Evolutionary conservation across 2,329 filamentous ascomycete genomes (phyloP).

Genomic region (Zasmidium citrigriseum): DNA sequence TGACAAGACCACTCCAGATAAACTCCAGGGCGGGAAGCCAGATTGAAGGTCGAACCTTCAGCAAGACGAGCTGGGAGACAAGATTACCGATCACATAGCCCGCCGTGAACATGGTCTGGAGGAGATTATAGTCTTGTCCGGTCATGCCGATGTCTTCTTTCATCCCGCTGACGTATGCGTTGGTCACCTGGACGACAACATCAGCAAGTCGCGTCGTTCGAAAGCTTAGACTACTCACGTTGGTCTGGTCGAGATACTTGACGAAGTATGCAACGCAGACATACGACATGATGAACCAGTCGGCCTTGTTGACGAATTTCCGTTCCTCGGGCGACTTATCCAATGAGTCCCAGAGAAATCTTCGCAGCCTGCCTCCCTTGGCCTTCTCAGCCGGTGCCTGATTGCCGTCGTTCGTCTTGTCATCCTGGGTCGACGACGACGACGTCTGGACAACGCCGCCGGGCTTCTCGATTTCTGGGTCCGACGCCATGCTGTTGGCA

Average conservation of each 20-base stretch:
- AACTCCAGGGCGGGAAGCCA: slow-evolving; percentile 6
- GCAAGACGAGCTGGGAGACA: slow-evolving; percentile 6
- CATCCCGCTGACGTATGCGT: slow-evolving; percentile 56
- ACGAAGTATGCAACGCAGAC: slow-evolving; percentile 10
- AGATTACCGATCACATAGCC: slow-evolving; percentile 9
- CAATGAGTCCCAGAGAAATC: slow-evolving; percentile 5
- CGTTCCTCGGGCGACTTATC: slow-evolving; percentile 7
- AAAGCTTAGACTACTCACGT: neutral
- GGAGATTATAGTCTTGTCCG: slow-evolving; percentile 23
- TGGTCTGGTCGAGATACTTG: slow-evolving; percentile 7
- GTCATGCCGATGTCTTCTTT: slow-evolving; percentile 51
- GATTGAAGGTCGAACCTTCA: slow-evolving; percentile 7
- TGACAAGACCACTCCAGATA: slow-evolving; percentile 6
- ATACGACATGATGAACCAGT: slow-evolving; percentile 9
- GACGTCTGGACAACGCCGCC: neutral
- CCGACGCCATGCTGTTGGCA: neutral
- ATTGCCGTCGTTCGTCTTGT: neutral
- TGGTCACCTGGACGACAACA: neutral
- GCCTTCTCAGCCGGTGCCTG: neutral
- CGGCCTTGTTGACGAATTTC: slow-evolving; percentile 8
- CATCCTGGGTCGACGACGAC: neutral
- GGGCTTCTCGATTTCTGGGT: neutral
- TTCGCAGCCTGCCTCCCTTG: slow-evolving; percentile 2
- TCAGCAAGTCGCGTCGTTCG: neutral
- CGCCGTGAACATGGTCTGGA: slow-evolving; percentile 8